Base-by-base conservation (phyloP, 768 basidiomycete genomes). In the Thelephora ganbajun region DNA sequence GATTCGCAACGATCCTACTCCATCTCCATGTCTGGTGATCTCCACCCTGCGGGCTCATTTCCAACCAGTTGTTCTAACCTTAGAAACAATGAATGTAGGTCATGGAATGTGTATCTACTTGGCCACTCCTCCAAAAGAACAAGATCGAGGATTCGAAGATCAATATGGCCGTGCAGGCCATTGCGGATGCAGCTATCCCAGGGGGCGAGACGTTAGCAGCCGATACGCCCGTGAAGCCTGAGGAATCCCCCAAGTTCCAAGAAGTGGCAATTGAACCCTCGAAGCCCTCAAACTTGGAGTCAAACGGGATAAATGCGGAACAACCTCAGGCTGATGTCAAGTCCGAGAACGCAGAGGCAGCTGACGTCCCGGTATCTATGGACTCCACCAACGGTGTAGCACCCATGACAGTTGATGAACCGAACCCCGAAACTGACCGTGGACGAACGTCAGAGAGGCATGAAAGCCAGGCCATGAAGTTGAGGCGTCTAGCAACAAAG, bases 41-140 rank as follows among this genome's bases (percentile, higher is more conserved):
- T 5, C 11, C 33, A 11, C 20, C 35, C 50, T 4, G 20, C 48
- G 20, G 20, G 16, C 33, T n/a, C 13, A 35, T 34, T 18, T 18
- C 14, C 18, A 44, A 33, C 42, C 7, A 30, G 26, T 9, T 4
- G 26, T 30, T 4, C 26, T 30, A 30, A 30, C 9, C 26, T 30
- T 30, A 6, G 14, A 18, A 30, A n/a, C n/a, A 13, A 11, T 33
- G 26, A 35, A 5, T 43, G 19, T 54, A 85, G 83, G 67, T 77
- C 5, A 63, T 88, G 48, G 70, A 79, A 54, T 79, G 77, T 56
- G 78, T 88, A 73, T 57, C 64, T 45, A 70, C 66, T 6, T 98
- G 92, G 92, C 87, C 88, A 0, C 65, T 96, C 33, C 68, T 85
- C 44, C 78, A 80, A 37, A 75, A 85, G 47, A 97, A 96, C 68